A percentile compares a stretch with the other conserved stretches of the same genome.
These are phyloP conservation scores for Petasospora fabianii DNA, from an alignment of 1,139 yeast species.

Conservation along the genomic window DNA sequence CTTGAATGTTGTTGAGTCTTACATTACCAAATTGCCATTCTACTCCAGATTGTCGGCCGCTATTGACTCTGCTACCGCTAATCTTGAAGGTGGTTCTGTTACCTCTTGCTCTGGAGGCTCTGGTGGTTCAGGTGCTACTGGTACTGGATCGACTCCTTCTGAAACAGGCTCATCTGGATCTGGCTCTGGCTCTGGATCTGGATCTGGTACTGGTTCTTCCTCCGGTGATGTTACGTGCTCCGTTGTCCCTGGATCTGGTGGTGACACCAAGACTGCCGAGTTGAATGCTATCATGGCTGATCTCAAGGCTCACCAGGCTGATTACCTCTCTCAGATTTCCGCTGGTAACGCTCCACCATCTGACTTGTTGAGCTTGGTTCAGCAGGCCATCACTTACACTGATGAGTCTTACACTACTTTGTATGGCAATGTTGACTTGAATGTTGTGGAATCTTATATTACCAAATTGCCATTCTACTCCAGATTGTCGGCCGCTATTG, in stretches of 20 bases:
- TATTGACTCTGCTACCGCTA: constrained; percentile 25
- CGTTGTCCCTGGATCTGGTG: background rate
- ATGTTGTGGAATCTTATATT: constrained; percentile 32
- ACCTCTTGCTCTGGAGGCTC: constrained; percentile 18
- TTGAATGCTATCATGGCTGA: constrained; percentile 23
- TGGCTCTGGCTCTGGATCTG: background rate
- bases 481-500: constrained; percentile 31
- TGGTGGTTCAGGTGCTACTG: constrained; percentile 16
- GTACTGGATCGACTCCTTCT: too few species aligned
- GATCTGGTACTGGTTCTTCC: background rate
- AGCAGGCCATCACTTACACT: constrained; percentile 36
- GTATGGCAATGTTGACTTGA: constrained; percentile 26
- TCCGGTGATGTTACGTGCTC: background rate
- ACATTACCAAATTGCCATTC: constrained; percentile 41
- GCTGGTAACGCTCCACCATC: constrained; percentile 28
- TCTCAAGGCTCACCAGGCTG: constrained; percentile 26
- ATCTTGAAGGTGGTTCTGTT: constrained; percentile 23
- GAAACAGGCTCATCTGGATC: too few species aligned
- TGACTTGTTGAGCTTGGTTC: constrained; percentile 34
- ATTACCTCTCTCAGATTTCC: constrained; percentile 30
- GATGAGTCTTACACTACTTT: constrained; percentile 40
- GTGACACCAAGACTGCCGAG: constrained; percentile 4
- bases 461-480: constrained; percentile 43
- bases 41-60: constrained; percentile 35
- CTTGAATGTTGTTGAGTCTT: constrained; percentile 29